Conservation (phyloP, 2,329 filamentous ascomycete species). For the Pseudogymnoascus sp. region DNA sequence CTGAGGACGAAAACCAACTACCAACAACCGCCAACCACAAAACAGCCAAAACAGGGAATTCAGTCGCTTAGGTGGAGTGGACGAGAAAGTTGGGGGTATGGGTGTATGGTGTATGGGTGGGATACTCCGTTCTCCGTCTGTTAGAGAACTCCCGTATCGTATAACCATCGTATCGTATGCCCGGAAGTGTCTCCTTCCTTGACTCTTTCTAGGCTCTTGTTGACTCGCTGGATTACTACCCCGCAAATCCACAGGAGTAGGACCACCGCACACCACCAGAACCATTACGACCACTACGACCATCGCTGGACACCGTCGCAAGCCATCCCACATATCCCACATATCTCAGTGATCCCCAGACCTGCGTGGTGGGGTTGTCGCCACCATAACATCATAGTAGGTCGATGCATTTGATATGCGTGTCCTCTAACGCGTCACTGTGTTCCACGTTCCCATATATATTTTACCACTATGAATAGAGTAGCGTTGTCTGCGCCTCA, state of each 20-base stretch:
- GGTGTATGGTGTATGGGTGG: background rate
- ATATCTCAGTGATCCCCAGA: background rate
- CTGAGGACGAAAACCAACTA: background rate
- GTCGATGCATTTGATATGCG: background rate
- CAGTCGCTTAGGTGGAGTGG: background rate
- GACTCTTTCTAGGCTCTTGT: background rate
- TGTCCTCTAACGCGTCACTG: background rate
- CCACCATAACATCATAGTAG: background rate
- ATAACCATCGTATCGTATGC: background rate
- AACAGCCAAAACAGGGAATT: background rate
- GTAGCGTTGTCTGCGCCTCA: background rate
- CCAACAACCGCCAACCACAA: background rate
- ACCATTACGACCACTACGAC: background rate
- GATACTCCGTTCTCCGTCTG: background rate
- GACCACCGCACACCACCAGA: background rate
- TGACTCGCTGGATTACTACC: background rate
- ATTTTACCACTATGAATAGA: background rate
- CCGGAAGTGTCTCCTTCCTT: background rate
- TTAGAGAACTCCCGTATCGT: too few relatives aligned
- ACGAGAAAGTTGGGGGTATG: background rate
- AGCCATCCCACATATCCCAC: background rate
- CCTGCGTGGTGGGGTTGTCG: background rate
- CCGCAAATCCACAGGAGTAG: background rate
- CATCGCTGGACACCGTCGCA: background rate
- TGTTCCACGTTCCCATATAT: slow-evolving; percentile 1